Evolutionary conservation across 345 rosid species (phyloP).

Genomic region (Angophora floribunda): DNA sequence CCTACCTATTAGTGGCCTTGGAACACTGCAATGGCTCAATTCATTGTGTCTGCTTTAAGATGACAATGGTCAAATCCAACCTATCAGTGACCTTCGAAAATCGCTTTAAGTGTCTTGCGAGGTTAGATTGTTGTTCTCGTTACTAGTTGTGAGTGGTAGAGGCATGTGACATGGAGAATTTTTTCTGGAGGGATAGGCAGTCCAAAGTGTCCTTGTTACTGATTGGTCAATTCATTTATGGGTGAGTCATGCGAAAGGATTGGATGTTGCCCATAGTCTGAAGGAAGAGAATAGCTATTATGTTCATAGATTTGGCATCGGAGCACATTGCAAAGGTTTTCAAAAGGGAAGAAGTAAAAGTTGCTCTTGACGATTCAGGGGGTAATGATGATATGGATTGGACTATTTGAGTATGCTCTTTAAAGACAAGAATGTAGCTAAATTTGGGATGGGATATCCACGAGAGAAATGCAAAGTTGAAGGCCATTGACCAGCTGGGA

Average conservation of each 20-base stretch:
- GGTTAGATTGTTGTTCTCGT: not conserved
- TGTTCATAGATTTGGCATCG: not conserved
- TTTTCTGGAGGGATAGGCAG: not conserved
- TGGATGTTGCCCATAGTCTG: not conserved
- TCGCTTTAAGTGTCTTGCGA: not conserved
- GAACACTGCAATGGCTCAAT: constrained; percentile 99
- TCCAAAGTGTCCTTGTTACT: not conserved
- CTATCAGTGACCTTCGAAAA: too few species aligned
- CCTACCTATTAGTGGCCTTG: constrained; percentile 96
- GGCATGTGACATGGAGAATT: not conserved
- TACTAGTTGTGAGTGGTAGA: not conserved
- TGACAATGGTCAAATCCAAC: too few species aligned
- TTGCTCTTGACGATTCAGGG: not conserved
- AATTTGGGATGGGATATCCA: too few species aligned
- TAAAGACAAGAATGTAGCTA: too few species aligned
- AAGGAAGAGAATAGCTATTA: not conserved
- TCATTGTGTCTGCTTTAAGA: too few species aligned
- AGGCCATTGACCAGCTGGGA: too few species aligned
- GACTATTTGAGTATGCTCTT: too few species aligned
- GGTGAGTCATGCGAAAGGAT: not conserved
- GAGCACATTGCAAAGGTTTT: not conserved
- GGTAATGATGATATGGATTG: too few species aligned
- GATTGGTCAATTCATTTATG: not conserved
- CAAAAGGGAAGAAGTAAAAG: not conserved
- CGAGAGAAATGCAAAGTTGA: too few species aligned